Conservation (phyloP, 2,329 filamentous ascomycete species). For the Penicillium sp. region DNA sequence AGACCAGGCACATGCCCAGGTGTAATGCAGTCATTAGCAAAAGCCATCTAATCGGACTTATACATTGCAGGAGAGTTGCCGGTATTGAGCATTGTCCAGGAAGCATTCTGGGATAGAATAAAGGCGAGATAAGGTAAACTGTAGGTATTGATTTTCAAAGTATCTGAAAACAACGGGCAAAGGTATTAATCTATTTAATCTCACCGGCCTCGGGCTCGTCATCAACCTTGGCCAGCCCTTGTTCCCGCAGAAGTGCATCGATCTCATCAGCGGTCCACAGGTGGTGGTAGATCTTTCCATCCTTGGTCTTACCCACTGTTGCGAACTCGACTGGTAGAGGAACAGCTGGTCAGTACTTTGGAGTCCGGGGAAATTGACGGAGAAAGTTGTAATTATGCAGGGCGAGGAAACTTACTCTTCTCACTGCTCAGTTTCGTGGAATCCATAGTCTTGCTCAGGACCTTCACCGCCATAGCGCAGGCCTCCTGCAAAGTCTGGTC, state of each 20-base stretch:
- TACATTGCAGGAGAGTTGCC: not conserved
- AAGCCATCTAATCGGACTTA: not conserved
- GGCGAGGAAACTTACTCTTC: slow-evolving; percentile 66
- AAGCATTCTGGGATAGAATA: not conserved
- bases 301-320: slow-evolving; percentile 90
- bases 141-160: slow-evolving; percentile 29
- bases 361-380: not conserved
- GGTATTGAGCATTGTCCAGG: not conserved
- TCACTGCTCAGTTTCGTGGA: slow-evolving; percentile 97
- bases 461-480: slow-evolving; percentile 95
- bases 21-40: slow-evolving; percentile 23
- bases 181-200: slow-evolving; percentile 34
- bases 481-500: slow-evolving; percentile 94
- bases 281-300: slow-evolving; percentile 96
- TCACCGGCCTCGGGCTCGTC: slow-evolving; percentile 61
- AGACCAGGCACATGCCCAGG: slow-evolving; percentile 25
- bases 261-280: slow-evolving; percentile 97
- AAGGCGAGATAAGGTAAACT: slow-evolving; percentile 9
- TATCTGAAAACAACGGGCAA: slow-evolving; percentile 20
- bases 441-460: slow-evolving; percentile 99
- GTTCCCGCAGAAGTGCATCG: slow-evolving; percentile 85
- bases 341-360: slow-evolving; percentile 12
- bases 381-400: not conserved
- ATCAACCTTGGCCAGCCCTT: slow-evolving; percentile 78
- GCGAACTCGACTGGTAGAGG: slow-evolving; percentile 78